Evolutionary conservation across 768 basidiomycete genomes (phyloP), one percentile per base, ranked within the genome.

Genomic region (Clathrus columnatus): DNA sequence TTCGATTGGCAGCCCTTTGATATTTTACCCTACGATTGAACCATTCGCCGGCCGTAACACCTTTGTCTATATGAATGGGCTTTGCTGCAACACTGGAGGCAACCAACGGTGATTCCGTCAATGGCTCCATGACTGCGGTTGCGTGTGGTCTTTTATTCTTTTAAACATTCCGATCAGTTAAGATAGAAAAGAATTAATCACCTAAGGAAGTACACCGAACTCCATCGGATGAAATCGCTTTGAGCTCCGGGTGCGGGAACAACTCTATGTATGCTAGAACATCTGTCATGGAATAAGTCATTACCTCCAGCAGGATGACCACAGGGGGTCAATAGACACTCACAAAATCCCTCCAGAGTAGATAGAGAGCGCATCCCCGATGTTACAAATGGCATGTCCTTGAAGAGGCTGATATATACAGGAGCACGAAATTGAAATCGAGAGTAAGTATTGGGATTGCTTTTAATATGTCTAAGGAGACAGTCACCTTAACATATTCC

Each of bases 191-290:
- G 17, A 27, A 16, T 50, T 18, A 50, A 2, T 2, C 20, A 50
- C 49, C 72, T 62, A 24, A 68, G 68, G 62, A 73, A 72, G 64
- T 67, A 72, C 3, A 68, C 67, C 10, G 72, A 61, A 4, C 84
- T 87, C 78, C 81, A 85, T 7, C 85, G 74, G 29, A 78, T 77
- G 27, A 72, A 65, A 6, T 70, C 64, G 1, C 69, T 68, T 65
- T 88, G 85, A 3, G 66, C 59, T 6, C 80, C 78, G 0, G 85
- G 84, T 0, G 85, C 80, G 8, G 82, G 76, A 75, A 83, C 70
- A 7, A 84, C 83, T 27, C 83, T 76, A 62, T 85, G 84, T 17
- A 83, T 67, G 62, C 81, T 82, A 6, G 82, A 84, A 16, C 78
- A 73, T 27, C 54, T 55, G 46, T 23, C 16, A 30, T 47, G 17